Evolutionary conservation across 2,329 filamentous ascomycete species (phyloP), one percentile per base, ranked within the genome.

Genomic region (Ophiocordyceps camponoti-rufipedis): DNA sequence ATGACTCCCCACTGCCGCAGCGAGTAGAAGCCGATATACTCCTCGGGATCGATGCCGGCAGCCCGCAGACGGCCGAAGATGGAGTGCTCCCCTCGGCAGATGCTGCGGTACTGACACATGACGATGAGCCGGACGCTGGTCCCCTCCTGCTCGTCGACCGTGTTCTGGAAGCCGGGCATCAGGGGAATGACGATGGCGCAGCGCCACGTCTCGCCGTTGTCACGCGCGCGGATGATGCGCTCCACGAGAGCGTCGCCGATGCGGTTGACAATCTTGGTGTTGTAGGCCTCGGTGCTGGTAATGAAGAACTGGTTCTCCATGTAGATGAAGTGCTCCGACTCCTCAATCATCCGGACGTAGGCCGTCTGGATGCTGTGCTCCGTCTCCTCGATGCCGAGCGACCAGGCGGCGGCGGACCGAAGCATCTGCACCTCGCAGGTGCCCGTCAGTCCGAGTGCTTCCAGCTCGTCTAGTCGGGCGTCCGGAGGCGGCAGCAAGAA

Each of bases 301-400:
- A 98, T 84, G 67, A 94, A 98, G 64, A 96, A 98, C 58, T 98
- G 91, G 58, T 98, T 98, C 61, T 98, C 91, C 52, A 96, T 94
- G 62, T 98, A 96, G 44, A 96, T 85, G 56, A 95, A 94, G 60
- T 96, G 91, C 43, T 98, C 86, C 2, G 87, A 95, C 51, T 89
- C 82, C 52, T 91, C 82, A 53, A 98, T 98, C 69, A 94, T 78
- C 59, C 93, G 91, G 53, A 93, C 75, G 57, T 96, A 96, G 4
- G 91, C 89, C 51, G 82, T 91, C 72, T 94, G 88, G 58, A 98
- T 96, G 58, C 89, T 96, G 61, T 88, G 81, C 60, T 98, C 91
- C 1, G 82, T 84, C 48, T 86, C 76, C 46, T 86, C 82, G 13
- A 87, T 87, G 14, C 91, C 91, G 2, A 94, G 72, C 1, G 89